phyloP scores from a whole-genome alignment of 2,329 filamentous ascomycete genomes.

The Apiospora sp. region DNA sequence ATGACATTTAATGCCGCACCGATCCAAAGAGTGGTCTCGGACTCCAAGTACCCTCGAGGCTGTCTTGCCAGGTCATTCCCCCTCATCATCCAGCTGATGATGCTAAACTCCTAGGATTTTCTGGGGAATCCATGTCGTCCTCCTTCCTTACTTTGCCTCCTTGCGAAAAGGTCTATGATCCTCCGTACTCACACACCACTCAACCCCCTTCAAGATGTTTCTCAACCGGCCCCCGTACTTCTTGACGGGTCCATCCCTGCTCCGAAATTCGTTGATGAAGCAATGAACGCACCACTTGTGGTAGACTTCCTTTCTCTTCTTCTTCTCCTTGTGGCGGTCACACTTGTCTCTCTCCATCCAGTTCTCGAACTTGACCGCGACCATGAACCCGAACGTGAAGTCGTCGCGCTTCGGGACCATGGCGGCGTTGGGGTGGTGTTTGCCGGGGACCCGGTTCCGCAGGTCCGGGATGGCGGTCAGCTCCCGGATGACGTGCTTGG shows the following conservation, averaged over 20 bases:
- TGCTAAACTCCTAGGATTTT: background rate
- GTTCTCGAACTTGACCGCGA: background rate
- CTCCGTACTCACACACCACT: background rate
- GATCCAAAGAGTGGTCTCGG: background rate
- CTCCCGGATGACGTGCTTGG: slow-evolving; percentile 30
- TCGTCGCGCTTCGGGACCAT: background rate
- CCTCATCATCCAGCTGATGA: background rate
- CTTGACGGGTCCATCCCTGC: background rate
- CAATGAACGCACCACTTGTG: background rate
- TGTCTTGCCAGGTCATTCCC: background rate
- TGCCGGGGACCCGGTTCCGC: background rate
- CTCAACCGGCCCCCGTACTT: background rate
- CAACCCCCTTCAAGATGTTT: background rate
- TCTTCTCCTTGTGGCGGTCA: background rate
- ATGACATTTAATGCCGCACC: background rate
- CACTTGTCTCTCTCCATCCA: background rate
- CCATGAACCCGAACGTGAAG: background rate
- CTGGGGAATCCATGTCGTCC: background rate
- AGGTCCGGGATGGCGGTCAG: background rate
- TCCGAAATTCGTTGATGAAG: background rate
- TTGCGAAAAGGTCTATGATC: background rate
- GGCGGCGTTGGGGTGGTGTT: background rate
- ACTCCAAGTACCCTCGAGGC: background rate
- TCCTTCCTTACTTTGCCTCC: background rate
- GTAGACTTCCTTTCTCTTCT: background rate